Percentiles rank a stretch among this genome's conserved stretches.
phyloP scores from a whole-genome alignment of 2,329 filamentous ascomycete species.

The Trichocomaceae sp. region DNA sequence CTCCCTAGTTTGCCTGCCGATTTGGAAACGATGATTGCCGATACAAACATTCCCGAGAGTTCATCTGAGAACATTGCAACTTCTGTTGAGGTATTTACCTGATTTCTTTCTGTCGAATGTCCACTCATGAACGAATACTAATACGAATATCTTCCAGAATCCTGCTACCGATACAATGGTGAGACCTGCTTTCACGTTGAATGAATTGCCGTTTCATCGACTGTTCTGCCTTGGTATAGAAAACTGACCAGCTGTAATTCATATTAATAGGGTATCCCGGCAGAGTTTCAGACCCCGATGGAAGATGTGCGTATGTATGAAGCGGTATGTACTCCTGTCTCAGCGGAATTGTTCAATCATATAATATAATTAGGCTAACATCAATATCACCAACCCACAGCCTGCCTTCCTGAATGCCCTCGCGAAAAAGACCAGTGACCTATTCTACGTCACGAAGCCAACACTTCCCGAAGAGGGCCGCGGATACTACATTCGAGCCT shows the following conservation, averaged over 20 bases:
- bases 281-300: background rate
- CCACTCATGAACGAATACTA: no score
- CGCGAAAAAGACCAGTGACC: background rate
- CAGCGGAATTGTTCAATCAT: background rate
- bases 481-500: background rate
- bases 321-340: background rate
- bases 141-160: no score
- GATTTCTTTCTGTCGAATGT: no score
- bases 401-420: no score
- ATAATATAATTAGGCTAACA: background rate
- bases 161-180: no score
- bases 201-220: background rate
- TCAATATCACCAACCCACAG: background rate
- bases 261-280: background rate
- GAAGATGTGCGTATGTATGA: no score
- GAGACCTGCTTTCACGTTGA: background rate
- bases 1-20: background rate
- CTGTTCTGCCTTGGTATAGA: background rate
- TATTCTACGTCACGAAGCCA: background rate
- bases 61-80: background rate
- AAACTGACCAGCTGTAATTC: background rate
- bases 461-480: background rate
- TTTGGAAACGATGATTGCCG: background rate
- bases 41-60: background rate
- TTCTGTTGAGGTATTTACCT: background rate